Base-by-base conservation (phyloP, 2,329 filamentous ascomycete genomes). In the Penicillium digitatum region DNA sequence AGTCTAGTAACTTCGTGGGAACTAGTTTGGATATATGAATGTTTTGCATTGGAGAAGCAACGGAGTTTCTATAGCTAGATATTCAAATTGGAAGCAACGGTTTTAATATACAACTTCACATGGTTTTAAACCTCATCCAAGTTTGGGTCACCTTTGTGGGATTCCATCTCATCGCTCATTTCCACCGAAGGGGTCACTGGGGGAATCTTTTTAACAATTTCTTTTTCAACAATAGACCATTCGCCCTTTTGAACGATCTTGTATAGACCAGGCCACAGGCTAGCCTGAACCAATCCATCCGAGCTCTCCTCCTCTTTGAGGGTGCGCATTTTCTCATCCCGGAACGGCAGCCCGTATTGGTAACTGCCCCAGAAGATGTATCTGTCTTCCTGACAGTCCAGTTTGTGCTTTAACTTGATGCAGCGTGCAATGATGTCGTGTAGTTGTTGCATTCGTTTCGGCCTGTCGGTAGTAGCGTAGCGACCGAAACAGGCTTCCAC, bases 331-430 rank as follows among this genome's bases (percentile, higher is more conserved):
- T 14, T 20, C 2, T 60, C 48, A 1, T 34, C 22, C 2, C 32
- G 46, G 34, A 55, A 57, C 1, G 27, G 26, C 14, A 42, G 35
- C 20, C 29, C 43, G 3, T 46, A 37, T 5, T 48, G 40, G 1
- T 42, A 5, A 18, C 59, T 52, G 24, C 53, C 44, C 46, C 54
- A 57, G 32, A 65, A 64, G 5, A 18, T 42, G 29, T 62, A 65
- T 10, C 14, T 18, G 4, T 38, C 14, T n/a, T 55, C 50, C 45
- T 66, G 63, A 8, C 59, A 52, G 18, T 68, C 63, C 7, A 67
- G 45, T 14, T 26, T 54, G 10, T 45, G 29, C 34, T 67, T 66
- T 31, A 67, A 58, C 3, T 46, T 10, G 11, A 65, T 27, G 29
- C 59, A 66, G 5, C 55, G 32, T 12, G 34, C 9, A 0, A 65